These are phyloP conservation scores for Globisporangium ultimum DNA, from an alignment of 352 stramenopile species.

Conservation along the genomic window DNA sequence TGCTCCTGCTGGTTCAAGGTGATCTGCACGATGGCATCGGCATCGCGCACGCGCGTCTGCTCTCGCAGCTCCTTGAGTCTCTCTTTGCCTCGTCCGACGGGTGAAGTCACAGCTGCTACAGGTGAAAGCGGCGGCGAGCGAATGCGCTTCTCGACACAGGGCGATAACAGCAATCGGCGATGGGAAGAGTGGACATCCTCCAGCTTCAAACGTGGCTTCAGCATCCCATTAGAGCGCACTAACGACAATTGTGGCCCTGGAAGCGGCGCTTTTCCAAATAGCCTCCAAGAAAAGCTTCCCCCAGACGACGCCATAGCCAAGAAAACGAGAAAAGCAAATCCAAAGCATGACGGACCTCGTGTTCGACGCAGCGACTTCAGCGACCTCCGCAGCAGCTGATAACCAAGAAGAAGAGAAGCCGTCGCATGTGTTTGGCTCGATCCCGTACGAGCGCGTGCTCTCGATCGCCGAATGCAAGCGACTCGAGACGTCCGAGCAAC, in stretches of 20 bases:
- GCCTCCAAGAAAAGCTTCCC: no score
- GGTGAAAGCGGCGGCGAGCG: no score
- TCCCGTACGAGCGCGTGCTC: conserved; percentile 44
- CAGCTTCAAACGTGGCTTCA: no score
- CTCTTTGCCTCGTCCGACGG: conserved; percentile 1
- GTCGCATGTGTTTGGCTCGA: conserved; percentile 10
- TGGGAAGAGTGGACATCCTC: no score
- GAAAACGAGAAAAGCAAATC: no score
- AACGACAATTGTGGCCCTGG: no score
- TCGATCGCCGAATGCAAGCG: conserved; percentile 33
- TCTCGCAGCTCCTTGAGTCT: conserved; percentile 42
- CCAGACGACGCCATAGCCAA: no score
- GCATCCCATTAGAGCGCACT: no score
- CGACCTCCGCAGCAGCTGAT: neutral
- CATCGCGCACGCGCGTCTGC: conserved; percentile 16
- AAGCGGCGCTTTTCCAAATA: no score
- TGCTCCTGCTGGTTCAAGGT: conserved; percentile 30
- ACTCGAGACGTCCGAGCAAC: conserved; percentile 23
- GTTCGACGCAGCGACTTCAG: conserved; percentile 4
- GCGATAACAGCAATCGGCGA: no score
- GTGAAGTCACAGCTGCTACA: neutral
- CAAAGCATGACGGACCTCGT: neutral
- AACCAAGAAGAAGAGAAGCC: neutral
- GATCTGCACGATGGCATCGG: conserved; percentile 15
- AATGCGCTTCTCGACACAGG: neutral